A percentile compares a stretch with the other conserved stretches of the same genome.
Evolutionary conservation across 2,329 filamentous ascomycete species (phyloP).

Genomic region (Magnaporthales sp.): DNA sequence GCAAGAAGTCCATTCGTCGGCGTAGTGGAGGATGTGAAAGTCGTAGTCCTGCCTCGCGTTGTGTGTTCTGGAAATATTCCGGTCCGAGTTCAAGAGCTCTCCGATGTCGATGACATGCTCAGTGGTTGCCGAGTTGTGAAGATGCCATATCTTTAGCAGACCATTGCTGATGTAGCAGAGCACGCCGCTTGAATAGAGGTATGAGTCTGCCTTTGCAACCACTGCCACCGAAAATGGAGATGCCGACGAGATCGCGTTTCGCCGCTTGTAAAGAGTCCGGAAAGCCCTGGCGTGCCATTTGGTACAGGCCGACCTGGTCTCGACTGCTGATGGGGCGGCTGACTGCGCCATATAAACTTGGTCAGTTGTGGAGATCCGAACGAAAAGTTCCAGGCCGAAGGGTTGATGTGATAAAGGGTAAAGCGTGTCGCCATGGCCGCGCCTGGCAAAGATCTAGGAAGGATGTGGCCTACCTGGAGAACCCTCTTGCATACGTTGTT

Average conservation of each 20-base stretch:
- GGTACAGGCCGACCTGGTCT: slow-evolving; percentile 21
- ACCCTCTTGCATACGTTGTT: slow-evolving; percentile 46
- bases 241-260: slow-evolving; percentile 50
- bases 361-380: too few species aligned
- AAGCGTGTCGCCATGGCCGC: too few species aligned
- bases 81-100: slow-evolving; percentile 20
- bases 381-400: background rate
- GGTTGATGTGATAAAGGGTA: background rate
- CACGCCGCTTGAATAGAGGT: slow-evolving; percentile 53
- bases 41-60: slow-evolving; percentile 26
- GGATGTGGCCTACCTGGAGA: slow-evolving; percentile 38
- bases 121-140: slow-evolving; percentile 35
- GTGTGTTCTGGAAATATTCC: background rate
- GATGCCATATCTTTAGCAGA: slow-evolving; percentile 47
- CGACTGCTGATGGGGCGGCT: too few species aligned
- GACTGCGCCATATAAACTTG: slow-evolving; percentile 20
- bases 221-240: slow-evolving; percentile 53
- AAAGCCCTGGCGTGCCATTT: slow-evolving; percentile 41
- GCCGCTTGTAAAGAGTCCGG: slow-evolving; percentile 51
- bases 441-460: too few species aligned
- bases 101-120: slow-evolving; percentile 50
- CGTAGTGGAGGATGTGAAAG: slow-evolving; percentile 48
- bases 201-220: slow-evolving; percentile 50
- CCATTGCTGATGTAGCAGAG: slow-evolving; percentile 52
- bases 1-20: slow-evolving; percentile 49